Base-by-base conservation (phyloP, 1,284 basidiomycete genomes). In the Moesziomyces sp. region DNA sequence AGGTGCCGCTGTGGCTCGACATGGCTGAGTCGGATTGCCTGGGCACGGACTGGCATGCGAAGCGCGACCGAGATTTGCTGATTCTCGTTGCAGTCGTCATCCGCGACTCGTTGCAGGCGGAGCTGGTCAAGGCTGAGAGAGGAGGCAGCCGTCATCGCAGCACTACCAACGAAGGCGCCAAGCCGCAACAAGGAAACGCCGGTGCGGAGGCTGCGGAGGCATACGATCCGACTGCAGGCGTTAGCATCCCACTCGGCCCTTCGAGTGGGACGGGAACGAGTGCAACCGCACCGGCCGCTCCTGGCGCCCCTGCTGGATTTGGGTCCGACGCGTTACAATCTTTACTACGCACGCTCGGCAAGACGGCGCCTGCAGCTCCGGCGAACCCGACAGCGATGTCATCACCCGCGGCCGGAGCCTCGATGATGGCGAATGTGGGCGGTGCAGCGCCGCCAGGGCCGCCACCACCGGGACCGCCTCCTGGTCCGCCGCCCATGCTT, bases 1-100 rank as follows among this genome's bases (percentile, higher is more conserved):
- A 71, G 11, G 73, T 81, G 38, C 82, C 82, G 14, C 60, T 76
- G 2, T 84, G 82, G 82, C 71, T 84, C 40, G 65, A 65, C 8
- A 45, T 72, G 52, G 43, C 78, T 6, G 58, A 74, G 40, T 66
- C 77, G 10, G 74, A 74, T 13, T 63, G 68, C 7, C 60, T 80
- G 11, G 68, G 71, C 7, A 50, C 51, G 3, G 64, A 76, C 0
- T 66, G 65, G 66, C 52, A 60, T 19, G 35, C 54, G 23, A 66
- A 56, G 35, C 56, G 76, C 5, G 74, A 74, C 10, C 61, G 63
- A 10, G 74, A 81, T 49, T 28, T 80, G 51, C 67, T 81, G n/a
- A 43, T 81, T 19, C 58, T 81, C 26, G 78, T 76, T 2, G 78
- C 76, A 4, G 79, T 81, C 9, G 62, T 81, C 7, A 67, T 75